These are phyloP conservation scores for Sugiyamaella paludigena DNA, from an alignment of 1,139 yeast genomes.

Conservation along the genomic window DNA sequence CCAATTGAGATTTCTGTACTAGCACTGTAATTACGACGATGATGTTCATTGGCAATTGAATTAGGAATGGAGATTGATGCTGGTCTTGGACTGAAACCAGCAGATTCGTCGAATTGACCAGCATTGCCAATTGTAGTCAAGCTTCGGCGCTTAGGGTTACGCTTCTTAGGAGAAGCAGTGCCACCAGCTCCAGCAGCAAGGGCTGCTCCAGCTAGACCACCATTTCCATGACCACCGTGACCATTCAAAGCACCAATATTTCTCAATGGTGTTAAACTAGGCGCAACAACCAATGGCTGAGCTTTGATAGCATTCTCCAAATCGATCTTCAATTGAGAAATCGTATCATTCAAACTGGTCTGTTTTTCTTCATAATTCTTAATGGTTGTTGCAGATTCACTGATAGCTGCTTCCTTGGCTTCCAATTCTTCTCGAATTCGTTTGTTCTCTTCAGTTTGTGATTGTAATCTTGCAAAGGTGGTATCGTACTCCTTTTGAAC, in stretches of 20 bases:
- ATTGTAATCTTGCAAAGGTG: slow-evolving; percentile 62
- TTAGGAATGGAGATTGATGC: slow-evolving; percentile 35
- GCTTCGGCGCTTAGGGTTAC: slow-evolving; percentile 35
- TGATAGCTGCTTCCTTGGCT: slow-evolving; percentile 58
- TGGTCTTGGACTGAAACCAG: slow-evolving; percentile 37
- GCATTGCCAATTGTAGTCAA: slow-evolving; percentile 25
- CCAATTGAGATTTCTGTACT: slow-evolving; percentile 31
- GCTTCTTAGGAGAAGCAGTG: slow-evolving; percentile 28
- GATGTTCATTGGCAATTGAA: slow-evolving; percentile 19
- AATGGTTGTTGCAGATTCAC: slow-evolving; percentile 30
- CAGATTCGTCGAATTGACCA: slow-evolving; percentile 22
- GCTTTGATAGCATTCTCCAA: slow-evolving; percentile 46
- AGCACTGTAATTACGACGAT: slow-evolving; percentile 28
- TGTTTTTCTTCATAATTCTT: slow-evolving; percentile 34
- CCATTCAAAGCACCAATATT: slow-evolving; percentile 18
- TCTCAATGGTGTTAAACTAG: slow-evolving; percentile 29
- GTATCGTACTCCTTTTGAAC: slow-evolving; percentile 56
- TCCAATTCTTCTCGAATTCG: slow-evolving; percentile 56
- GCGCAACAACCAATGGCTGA: slow-evolving; percentile 34
- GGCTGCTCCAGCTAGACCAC: slow-evolving; percentile 21
- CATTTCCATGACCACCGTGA: neutral
- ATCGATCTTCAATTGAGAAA: slow-evolving; percentile 67
- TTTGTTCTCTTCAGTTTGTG: slow-evolving; percentile 57
- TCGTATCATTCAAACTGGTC: slow-evolving; percentile 54
- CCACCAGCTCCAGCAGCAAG: slow-evolving; percentile 1